Conservation (phyloP, 1,139 yeast species). For the Nakaseomyces bracarensis region DNA sequence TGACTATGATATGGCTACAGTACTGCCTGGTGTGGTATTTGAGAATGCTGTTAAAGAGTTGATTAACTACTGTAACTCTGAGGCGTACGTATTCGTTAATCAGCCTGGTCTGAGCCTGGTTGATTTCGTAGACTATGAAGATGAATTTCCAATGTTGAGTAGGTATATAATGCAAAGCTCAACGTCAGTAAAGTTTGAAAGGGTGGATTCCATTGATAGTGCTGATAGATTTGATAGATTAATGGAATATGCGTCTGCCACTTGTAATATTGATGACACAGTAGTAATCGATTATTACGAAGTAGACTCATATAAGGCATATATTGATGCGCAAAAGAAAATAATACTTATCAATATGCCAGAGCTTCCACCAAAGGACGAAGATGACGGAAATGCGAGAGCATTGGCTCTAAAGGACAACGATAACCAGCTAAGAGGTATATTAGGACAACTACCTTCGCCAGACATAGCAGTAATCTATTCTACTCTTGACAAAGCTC, state of each 20-base stretch:
- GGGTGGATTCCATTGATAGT: slow-evolving; percentile 32
- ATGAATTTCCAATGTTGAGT: slow-evolving; percentile 47
- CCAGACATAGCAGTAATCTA: slow-evolving; percentile 53
- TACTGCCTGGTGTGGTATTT: slow-evolving; percentile 34
- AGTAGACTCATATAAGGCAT: slow-evolving; percentile 29
- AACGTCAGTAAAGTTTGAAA: slow-evolving; percentile 41
- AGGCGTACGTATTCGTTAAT: slow-evolving; percentile 59
- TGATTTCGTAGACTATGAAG: slow-evolving; percentile 44
- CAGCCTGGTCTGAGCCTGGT: slow-evolving; percentile 56
- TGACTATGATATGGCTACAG: slow-evolving; percentile 13
- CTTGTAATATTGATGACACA: slow-evolving; percentile 13
- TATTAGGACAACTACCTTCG: slow-evolving; percentile 58
- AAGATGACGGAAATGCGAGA: not conserved
- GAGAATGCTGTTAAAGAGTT: slow-evolving; percentile 42
- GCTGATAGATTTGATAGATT: slow-evolving; percentile 22
- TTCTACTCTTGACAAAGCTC: slow-evolving; percentile 13
- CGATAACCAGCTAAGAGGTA: slow-evolving; percentile 45
- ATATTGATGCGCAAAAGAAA: slow-evolving; percentile 54
- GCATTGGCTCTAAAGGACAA: slow-evolving; percentile 20
- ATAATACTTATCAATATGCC: slow-evolving; percentile 50
- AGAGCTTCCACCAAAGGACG: slow-evolving; percentile 26
- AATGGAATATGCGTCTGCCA: slow-evolving; percentile 18
- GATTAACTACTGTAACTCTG: slow-evolving; percentile 56
- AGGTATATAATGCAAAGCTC: slow-evolving; percentile 52
- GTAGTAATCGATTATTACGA: slow-evolving; percentile 19